These are phyloP conservation scores for Pachyrhizus erosus DNA, from an alignment of 306 rosid species.

Conservation along the genomic window DNA sequence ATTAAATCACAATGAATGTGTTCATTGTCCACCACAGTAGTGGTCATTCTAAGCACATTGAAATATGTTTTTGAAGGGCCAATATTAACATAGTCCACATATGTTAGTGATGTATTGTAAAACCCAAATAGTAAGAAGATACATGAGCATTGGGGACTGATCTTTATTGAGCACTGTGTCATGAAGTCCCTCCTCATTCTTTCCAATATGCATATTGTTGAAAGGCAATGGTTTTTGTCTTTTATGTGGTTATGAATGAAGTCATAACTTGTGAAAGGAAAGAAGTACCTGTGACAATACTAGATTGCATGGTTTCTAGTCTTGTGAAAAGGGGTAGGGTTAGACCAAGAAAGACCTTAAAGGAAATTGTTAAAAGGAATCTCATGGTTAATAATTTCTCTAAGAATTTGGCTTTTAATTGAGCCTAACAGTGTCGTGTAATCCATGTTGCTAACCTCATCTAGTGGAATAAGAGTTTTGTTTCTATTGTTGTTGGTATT, in stretches of 20 bases:
- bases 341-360: background rate
- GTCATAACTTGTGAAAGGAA: background rate
- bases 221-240: constrained; percentile 1
- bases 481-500: background rate
- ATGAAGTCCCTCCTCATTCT: background rate
- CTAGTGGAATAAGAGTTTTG: background rate
- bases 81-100: background rate
- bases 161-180: background rate
- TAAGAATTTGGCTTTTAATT: background rate
- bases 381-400: background rate
- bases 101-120: background rate
- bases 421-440: background rate
- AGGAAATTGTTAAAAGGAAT: background rate
- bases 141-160: background rate
- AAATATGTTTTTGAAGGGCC: background rate
- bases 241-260: constrained; percentile 25
- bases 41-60: background rate
- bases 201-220: constrained; percentile 3
- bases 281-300: background rate
- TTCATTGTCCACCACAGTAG: background rate
- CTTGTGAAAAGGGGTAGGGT: background rate
- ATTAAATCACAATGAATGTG: background rate
- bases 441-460: background rate
- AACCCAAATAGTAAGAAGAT: background rate
- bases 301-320: background rate